Evolutionary conservation across 2,329 filamentous ascomycete species (phyloP), one percentile per base, ranked within the genome.

Genomic region (Microdochium nivale): DNA sequence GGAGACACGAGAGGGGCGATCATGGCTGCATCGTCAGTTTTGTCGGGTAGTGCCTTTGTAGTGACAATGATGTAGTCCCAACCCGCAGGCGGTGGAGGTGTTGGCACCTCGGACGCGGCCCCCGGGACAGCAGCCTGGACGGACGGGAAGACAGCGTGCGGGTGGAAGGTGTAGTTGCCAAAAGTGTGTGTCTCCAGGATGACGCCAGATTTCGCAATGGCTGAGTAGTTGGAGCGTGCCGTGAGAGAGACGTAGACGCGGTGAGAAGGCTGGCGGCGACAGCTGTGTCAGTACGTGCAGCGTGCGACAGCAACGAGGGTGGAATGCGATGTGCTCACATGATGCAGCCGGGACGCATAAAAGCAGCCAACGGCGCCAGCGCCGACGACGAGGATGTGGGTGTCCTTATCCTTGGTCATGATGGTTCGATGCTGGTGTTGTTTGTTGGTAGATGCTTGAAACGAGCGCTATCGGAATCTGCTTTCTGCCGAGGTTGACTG

Each of bases 341-440:
- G 72, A 58, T 86, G 82, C 16, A 88, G 74, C 23, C 85, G 75
- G 7, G 84, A 86, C 47, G 82, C 84, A 60, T 87, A 88, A 70
- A 88, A 88, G 51, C 83, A 85, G 51, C 85, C 85, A 43, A 88
- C 83, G 54, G 85, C 84, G 57, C 84, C 85, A 23, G 84, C 84
- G 62, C 85, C 84, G 53, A 87, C 78, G 58, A 88, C 83, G 52
- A 87, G 75, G 52, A 87, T 71, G 56, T 83, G 75, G 25, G 76
- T 69, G n/a, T 73, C 68, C 56, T 71, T 76, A 54, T 37, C 14
- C 30, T 32, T 4, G 3, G 30, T 13, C 35, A 44, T 44, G 10
- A 5, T 44, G 40, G 19, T 21, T 7, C 8, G n/a, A 16, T 40
- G 13, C 27, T 30, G 27, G 27, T 37, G 33, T 37, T 19, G 33